Percentiles rank a stretch among this genome's conserved stretches.
Conservation (phyloP, 2,329 filamentous ascomycete genomes). For the Berkeleyomyces basicola region DNA sequence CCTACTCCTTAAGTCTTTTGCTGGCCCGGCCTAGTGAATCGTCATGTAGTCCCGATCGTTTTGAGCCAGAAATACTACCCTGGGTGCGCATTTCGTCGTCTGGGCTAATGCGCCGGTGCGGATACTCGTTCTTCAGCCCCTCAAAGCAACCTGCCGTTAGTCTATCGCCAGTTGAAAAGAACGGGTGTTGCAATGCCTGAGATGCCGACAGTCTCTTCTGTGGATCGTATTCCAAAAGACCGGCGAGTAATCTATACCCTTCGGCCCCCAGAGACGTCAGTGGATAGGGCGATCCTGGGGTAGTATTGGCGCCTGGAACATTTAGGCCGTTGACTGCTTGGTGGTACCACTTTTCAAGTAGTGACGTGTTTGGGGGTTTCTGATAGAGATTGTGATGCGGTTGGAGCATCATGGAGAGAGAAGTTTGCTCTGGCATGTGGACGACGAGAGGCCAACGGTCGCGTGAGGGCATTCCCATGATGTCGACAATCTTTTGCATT, state of each 20-base stretch:
- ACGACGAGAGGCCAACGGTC: slow-evolving; percentile 74
- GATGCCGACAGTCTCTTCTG: slow-evolving; percentile 74
- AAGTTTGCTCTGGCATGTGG: slow-evolving; percentile 72
- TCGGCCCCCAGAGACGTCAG: slow-evolving; percentile 52
- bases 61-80: slow-evolving; percentile 75
- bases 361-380: slow-evolving; percentile 23
- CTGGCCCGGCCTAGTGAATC: slow-evolving; percentile 49
- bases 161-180: slow-evolving; percentile 61
- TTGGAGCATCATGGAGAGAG: slow-evolving; percentile 30
- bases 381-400: slow-evolving; percentile 20
- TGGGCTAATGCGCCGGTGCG: slow-evolving; percentile 73
- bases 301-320: slow-evolving; percentile 31
- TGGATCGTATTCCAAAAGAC: slow-evolving; percentile 83
- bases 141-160: slow-evolving; percentile 80
- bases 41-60: slow-evolving; percentile 71
- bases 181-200: slow-evolving; percentile 75
- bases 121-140: slow-evolving; percentile 75
- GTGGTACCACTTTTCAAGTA: slow-evolving; percentile 69
- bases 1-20: slow-evolving; percentile 43
- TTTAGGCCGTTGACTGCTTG: slow-evolving; percentile 45
- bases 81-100: slow-evolving; percentile 83
- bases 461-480: slow-evolving; percentile 79
- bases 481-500: slow-evolving; percentile 97
- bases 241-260: slow-evolving; percentile 66
- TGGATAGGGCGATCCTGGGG: slow-evolving; percentile 23